Percentiles rank a stretch among this genome's conserved stretches.
Conservation (phyloP, 2,329 filamentous ascomycete genomes). For the Coleophoma eucalyptorum region DNA sequence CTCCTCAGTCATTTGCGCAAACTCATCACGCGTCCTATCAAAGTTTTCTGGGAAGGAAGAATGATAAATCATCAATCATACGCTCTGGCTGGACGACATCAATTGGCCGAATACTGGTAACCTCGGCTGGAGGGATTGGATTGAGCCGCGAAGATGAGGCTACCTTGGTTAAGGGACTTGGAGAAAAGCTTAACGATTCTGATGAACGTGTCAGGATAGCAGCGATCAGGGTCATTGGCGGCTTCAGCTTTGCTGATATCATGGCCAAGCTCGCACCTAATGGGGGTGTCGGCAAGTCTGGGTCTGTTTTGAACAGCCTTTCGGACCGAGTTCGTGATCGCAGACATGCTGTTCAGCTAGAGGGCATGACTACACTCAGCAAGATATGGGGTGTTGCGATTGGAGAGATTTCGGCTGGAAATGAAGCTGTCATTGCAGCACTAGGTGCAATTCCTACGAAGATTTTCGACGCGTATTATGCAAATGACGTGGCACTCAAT, state of each 20-base stretch:
- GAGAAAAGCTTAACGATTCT: slow-evolving; percentile 77
- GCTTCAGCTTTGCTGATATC: slow-evolving; percentile 77
- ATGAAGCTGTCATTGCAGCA: slow-evolving; percentile 71
- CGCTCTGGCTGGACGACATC: slow-evolving; percentile 83
- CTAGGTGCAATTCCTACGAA: slow-evolving; percentile 78
- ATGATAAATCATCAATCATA: slow-evolving; percentile 81
- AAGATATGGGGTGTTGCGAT: slow-evolving; percentile 92
- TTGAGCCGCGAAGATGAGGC: slow-evolving; percentile 79
- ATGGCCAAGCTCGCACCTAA: slow-evolving; percentile 75
- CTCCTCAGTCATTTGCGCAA: slow-evolving; percentile 85
- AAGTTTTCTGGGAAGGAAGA: slow-evolving; percentile 77
- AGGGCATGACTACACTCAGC: slow-evolving; percentile 80
- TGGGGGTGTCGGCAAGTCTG: slow-evolving; percentile 71
- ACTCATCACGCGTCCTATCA: slow-evolving; percentile 76
- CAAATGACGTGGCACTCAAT: slow-evolving; percentile 84
- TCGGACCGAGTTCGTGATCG: slow-evolving; percentile 87
- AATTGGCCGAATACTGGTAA: slow-evolving; percentile 82
- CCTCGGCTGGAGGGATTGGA: slow-evolving; percentile 85
- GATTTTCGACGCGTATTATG: slow-evolving; percentile 85
- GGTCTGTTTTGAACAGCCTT: slow-evolving; percentile 76
- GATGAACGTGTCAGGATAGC: slow-evolving; percentile 90
- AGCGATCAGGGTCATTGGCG: slow-evolving; percentile 79
- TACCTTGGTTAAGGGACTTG: slow-evolving; percentile 67
- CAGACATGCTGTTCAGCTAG: slow-evolving; percentile 74
- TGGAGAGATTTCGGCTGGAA: slow-evolving; percentile 79